A percentile compares a stretch with the other conserved stretches of the same genome.
phyloP scores from a whole-genome alignment of 1,139 yeast species.

The Debaryomycetaceae sp. region DNA sequence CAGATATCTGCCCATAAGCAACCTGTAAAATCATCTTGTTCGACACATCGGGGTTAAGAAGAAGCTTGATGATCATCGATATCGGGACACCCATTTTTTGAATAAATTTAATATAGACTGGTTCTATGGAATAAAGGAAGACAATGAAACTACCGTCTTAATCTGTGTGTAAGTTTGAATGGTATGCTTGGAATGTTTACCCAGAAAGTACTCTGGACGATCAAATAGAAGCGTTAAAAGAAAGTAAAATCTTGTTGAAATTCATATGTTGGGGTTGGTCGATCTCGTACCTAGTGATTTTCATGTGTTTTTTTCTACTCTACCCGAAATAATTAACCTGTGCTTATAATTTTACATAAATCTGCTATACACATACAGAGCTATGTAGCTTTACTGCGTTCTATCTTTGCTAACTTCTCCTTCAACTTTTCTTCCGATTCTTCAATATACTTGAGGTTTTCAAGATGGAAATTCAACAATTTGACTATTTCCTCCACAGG shows the following conservation, averaged over 20 bases:
- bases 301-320: neutral
- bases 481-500: slow-evolving; percentile 68
- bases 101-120: too few species aligned
- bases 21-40: slow-evolving; percentile 39
- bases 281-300: neutral
- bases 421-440: slow-evolving; percentile 65
- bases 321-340: too few species aligned
- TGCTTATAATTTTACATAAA: neutral
- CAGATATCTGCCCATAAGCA: slow-evolving; percentile 35
- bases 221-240: too few species aligned
- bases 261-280: neutral
- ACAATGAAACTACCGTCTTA: too few species aligned
- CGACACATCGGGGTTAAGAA: slow-evolving; percentile 40
- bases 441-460: slow-evolving; percentile 86
- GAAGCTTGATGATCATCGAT: slow-evolving; percentile 26
- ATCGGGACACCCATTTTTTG: too few species aligned
- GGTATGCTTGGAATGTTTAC: too few species aligned
- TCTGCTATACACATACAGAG: neutral
- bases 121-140: too few species aligned
- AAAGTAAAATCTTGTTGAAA: too few species aligned
- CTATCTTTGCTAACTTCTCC: slow-evolving; percentile 51
- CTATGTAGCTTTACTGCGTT: slow-evolving; percentile 7
- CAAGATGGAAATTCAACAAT: slow-evolving; percentile 82
- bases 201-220: too few species aligned
- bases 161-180: too few species aligned